Evolutionary conservation across 306 rosid species (phyloP).

Genomic region (Gillenia trifoliata): DNA sequence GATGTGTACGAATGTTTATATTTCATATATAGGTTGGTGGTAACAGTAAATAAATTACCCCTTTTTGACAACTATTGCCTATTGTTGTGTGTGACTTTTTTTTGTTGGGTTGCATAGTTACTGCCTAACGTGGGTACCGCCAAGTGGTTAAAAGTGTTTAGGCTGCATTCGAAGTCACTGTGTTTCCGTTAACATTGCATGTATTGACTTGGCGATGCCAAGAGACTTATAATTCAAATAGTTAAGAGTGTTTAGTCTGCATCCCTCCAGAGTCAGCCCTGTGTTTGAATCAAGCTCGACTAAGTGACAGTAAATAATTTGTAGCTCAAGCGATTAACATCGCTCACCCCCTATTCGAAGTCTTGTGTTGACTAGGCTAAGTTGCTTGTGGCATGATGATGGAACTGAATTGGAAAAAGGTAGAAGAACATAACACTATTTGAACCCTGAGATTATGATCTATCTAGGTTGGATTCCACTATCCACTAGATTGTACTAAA

Average conservation of each 20-base stretch:
- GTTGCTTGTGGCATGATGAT: background rate
- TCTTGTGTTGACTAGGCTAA: background rate
- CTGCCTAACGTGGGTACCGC: background rate
- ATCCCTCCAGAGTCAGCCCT: background rate
- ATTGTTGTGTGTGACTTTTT: background rate
- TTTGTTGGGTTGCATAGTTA: background rate
- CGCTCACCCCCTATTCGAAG: no score
- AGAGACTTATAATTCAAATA: background rate
- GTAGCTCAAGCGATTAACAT: no score
- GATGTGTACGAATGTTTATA: conserved; percentile 35
- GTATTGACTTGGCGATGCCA: no score
- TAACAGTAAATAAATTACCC: conserved; percentile 29
- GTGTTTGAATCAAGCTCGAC: background rate
- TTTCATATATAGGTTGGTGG: conserved; percentile 27
- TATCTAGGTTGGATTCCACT: conserved; percentile 7
- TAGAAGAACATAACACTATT: background rate
- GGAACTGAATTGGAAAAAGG: conserved; percentile 3
- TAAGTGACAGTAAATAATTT: no score
- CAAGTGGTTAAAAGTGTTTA: background rate
- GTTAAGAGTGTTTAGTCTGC: background rate
- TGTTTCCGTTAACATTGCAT: background rate
- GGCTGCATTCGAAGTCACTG: background rate
- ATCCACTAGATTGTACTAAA: conserved; percentile 10
- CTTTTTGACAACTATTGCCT: background rate
- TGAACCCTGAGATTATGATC: background rate